A percentile compares a stretch with the other conserved stretches of the same genome.
Evolutionary conservation across 495 filamentous ascomycete genomes (phyloP).

Genomic region (Rhypophila decipiens): DNA sequence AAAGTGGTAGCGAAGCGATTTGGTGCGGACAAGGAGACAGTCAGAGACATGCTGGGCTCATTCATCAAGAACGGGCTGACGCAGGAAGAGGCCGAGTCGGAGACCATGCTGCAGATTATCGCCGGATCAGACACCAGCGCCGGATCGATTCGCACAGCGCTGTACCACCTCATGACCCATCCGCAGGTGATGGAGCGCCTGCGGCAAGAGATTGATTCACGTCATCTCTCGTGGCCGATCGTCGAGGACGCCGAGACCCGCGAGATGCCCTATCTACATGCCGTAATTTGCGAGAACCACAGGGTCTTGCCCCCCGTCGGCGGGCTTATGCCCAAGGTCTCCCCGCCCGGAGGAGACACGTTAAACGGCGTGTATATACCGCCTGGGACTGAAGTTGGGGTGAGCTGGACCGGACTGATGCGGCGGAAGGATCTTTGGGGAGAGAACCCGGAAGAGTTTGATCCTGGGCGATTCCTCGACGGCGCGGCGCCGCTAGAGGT

Average conservation of each 20-base stretch:
- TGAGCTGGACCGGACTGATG: slow-evolving; percentile 31
- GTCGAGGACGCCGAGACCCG: slow-evolving; percentile 18
- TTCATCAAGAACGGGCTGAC: slow-evolving; percentile 12
- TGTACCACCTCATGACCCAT: slow-evolving; percentile 44
- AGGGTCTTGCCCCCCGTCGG: slow-evolving; percentile 36
- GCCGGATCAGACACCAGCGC: slow-evolving; percentile 51
- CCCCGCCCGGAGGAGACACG: slow-evolving; percentile 7
- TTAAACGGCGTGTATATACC: slow-evolving; percentile 12
- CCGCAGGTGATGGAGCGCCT: slow-evolving; percentile 33
- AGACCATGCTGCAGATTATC: slow-evolving; percentile 28
- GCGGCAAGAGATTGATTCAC: slow-evolving; percentile 42
- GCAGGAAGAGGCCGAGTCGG: slow-evolving; percentile 11
- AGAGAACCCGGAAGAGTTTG: slow-evolving; percentile 34
- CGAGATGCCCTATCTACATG: slow-evolving; percentile 38
- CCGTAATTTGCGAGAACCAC: slow-evolving; percentile 40
- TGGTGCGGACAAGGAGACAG: neutral
- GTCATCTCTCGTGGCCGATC: neutral
- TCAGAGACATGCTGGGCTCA: slow-evolving; percentile 7
- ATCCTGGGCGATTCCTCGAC: slow-evolving; percentile 41
- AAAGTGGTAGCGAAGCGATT: slow-evolving; percentile 8
- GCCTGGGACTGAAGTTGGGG: slow-evolving; percentile 10
- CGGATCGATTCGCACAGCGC: slow-evolving; percentile 40
- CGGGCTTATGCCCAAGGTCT: slow-evolving; percentile 22
- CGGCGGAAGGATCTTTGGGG: slow-evolving; percentile 47
- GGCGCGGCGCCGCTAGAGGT: slow-evolving; percentile 33